phyloP scores from a whole-genome alignment of 1,284 basidiomycete genomes.

The Ustilago nuda region DNA sequence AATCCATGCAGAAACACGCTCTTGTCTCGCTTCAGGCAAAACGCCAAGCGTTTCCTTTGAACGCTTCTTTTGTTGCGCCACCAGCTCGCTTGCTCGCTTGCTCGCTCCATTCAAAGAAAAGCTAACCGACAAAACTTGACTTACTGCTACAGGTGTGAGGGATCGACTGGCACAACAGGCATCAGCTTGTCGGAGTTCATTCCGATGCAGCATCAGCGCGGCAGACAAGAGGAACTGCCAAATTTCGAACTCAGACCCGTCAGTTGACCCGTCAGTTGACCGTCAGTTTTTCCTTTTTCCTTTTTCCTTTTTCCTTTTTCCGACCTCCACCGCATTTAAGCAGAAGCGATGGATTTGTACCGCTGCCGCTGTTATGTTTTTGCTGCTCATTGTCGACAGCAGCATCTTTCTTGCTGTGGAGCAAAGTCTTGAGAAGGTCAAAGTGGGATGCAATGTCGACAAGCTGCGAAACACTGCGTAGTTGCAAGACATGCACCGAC shows the following conservation, averaged over 20 bases:
- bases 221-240: background rate
- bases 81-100: background rate
- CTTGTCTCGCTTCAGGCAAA: background rate
- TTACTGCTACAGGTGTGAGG: too few relatives aligned
- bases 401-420: background rate
- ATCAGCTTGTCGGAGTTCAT: conserved; percentile 5
- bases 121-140: too few relatives aligned
- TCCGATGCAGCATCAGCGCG: conserved; percentile 2
- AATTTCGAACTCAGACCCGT: conserved; percentile 10
- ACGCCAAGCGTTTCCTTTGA: background rate
- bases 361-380: background rate
- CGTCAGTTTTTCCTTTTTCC: background rate
- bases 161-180: background rate
- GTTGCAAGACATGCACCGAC: conserved; percentile 9
- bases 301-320: background rate
- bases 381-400: background rate
- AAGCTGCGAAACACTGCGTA: background rate
- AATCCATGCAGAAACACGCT: conserved; percentile 1
- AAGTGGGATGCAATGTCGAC: background rate
- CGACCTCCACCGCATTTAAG: background rate
- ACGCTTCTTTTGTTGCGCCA: background rate
- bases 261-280: background rate
- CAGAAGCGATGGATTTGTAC: background rate
- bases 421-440: too few relatives aligned
- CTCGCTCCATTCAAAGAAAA: too few relatives aligned